Evolutionary conservation across 139 green algal species (phyloP).

Genomic region (Chlamydomonas incerta): DNA sequence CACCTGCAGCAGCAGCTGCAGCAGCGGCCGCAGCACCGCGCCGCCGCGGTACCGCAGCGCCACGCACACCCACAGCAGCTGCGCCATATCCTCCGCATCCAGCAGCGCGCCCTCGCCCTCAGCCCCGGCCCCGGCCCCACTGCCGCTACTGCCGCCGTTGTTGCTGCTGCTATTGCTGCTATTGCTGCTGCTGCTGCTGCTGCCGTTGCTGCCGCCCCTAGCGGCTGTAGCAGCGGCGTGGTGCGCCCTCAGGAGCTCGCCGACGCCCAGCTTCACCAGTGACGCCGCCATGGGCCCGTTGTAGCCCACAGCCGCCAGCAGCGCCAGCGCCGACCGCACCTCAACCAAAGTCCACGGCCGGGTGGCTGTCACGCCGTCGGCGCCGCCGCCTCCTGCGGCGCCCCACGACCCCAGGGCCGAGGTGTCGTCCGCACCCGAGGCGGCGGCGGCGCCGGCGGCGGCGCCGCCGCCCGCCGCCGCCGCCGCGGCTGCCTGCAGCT

Average conservation of each 20-base stretch:
- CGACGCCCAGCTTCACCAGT: constrained; percentile 22
- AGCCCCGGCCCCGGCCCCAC: neutral
- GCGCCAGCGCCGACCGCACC: neutral
- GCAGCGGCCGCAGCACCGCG: constrained; percentile 25
- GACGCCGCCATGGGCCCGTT: neutral
- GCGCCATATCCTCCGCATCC: neutral
- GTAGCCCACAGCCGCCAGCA: neutral
- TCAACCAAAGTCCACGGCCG: neutral
- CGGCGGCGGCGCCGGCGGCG: neutral
- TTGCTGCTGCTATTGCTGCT: neutral
- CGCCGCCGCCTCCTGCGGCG: no score
- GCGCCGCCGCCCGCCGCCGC: neutral
- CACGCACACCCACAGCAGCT: constrained; percentile 41
- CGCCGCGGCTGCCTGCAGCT: neutral
- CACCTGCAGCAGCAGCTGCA: constrained; percentile 21
- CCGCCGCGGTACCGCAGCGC: neutral
- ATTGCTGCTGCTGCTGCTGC: neutral
- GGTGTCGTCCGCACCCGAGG: no score
- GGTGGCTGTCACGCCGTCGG: neutral
- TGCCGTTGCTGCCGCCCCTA: neutral
- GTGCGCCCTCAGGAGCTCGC: neutral
- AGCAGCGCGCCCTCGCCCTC: neutral
- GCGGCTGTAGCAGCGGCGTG: no score
- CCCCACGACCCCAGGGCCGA: no score
- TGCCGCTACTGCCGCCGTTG: neutral